Conservation (phyloP, 2,329 filamentous ascomycete species). For the Alternaria triticina region DNA sequence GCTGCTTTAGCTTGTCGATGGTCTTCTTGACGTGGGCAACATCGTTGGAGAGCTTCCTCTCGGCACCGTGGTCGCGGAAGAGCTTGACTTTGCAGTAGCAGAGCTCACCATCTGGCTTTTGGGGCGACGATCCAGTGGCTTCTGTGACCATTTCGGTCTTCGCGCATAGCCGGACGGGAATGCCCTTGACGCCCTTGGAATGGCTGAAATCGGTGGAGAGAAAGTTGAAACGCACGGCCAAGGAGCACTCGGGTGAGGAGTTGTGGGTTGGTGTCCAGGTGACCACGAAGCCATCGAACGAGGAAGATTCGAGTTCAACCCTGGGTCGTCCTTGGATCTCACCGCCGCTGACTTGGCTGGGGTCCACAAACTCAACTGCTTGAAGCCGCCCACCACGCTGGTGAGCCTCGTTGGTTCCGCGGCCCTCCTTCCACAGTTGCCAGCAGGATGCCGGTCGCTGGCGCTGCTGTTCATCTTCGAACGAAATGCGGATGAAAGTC, state of each 20-base stretch:
- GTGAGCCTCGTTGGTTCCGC: conserved; percentile 94
- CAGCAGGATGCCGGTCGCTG: conserved; percentile 82
- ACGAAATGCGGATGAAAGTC: conserved; percentile 93
- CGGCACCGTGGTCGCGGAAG: conserved; percentile 93
- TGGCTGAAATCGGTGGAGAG: conserved; percentile 98
- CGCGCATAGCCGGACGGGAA: conserved; percentile 88
- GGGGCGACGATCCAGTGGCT: conserved; percentile 54
- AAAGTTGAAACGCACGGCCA: conserved; percentile 97
- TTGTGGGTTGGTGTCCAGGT: conserved; percentile 78
- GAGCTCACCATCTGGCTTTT: conserved; percentile 67
- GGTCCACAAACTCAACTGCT: conserved; percentile 90
- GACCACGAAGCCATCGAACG: conserved; percentile 93
- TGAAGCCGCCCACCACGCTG: conserved; percentile 90
- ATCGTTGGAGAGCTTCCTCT: conserved; percentile 93
- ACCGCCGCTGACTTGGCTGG: conserved; percentile 61
- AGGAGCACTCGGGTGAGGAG: conserved; percentile 75
- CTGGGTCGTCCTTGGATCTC: conserved; percentile 56
- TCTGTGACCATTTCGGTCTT: conserved; percentile 77
- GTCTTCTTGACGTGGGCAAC: conserved; percentile 94
- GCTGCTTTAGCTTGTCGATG: conserved; percentile 94
- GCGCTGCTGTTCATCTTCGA: conserved; percentile 93
- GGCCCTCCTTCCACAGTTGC: conserved; percentile 94
- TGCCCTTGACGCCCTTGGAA: conserved; percentile 97
- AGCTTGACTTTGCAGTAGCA: conserved; percentile 97
- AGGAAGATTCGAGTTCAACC: conserved; percentile 65